Conservation (phyloP, 208 protist genomes). For the Crithidia expoeki region DNA sequence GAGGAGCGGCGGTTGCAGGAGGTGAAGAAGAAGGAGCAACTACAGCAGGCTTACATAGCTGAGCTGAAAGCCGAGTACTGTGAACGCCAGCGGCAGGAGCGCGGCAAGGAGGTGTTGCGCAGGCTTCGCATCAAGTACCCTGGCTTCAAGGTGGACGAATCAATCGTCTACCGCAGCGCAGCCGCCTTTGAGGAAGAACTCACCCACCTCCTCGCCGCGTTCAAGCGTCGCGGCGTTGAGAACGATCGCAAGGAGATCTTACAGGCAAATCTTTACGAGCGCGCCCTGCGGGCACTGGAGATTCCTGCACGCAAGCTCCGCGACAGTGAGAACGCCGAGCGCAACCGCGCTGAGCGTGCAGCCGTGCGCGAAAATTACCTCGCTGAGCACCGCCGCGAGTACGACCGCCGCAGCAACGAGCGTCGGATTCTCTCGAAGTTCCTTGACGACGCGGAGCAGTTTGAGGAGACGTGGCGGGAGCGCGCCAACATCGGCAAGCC, state of each 20-base stretch:
- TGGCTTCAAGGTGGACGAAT: constrained; percentile 61
- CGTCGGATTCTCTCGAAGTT: constrained; percentile 65
- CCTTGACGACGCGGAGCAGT: constrained; percentile 55
- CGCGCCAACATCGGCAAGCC: constrained; percentile 44
- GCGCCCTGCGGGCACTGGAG: constrained; percentile 66
- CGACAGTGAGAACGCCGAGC: constrained; percentile 55
- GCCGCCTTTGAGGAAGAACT: constrained; percentile 76
- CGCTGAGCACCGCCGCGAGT: constrained; percentile 80
- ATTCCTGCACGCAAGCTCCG: constrained; percentile 69
- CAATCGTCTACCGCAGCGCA: constrained; percentile 53
- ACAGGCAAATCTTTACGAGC: constrained; percentile 75
- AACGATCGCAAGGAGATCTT: constrained; percentile 62
- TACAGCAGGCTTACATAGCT: constrained; percentile 37
- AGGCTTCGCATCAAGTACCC: constrained; percentile 78
- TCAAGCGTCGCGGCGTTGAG: constrained; percentile 51
- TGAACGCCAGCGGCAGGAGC: constrained; percentile 65
- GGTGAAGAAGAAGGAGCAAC: constrained; percentile 52
- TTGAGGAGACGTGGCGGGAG: constrained; percentile 59
- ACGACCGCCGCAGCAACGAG: constrained; percentile 70
- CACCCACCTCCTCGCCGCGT: constrained; percentile 54
- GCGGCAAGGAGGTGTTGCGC: constrained; percentile 60
- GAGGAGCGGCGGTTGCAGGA: constrained; percentile 56
- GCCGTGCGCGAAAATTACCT: constrained; percentile 71
- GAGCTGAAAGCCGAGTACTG: constrained; percentile 61
- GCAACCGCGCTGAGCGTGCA: constrained; percentile 55